phyloP scores from a whole-genome alignment of 1,284 basidiomycete species.

The Cryptococcus deneoformans region DNA sequence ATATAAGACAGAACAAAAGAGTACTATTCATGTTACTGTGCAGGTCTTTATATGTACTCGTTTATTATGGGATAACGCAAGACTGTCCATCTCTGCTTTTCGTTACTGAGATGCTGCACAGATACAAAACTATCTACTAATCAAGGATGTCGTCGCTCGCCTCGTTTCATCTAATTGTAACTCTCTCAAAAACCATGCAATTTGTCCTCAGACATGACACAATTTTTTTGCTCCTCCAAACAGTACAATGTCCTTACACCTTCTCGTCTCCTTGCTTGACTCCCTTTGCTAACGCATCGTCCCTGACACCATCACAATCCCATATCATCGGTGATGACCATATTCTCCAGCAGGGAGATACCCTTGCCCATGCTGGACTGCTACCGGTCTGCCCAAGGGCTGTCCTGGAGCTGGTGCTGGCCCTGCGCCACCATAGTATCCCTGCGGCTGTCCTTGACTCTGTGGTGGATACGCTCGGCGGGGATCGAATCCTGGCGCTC shows the following conservation, averaged over 20 bases:
- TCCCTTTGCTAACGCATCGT: background rate
- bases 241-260: background rate
- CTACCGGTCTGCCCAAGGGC: background rate
- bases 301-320: background rate
- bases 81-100: conserved; percentile 1
- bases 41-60: too few relatives aligned
- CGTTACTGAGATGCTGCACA: background rate
- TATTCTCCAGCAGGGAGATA: background rate
- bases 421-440: background rate
- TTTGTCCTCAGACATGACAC: background rate
- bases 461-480: background rate
- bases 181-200: background rate
- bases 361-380: conserved; percentile 1
- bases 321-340: conserved; percentile 1
- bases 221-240: too few relatives aligned
- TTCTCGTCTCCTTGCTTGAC: background rate
- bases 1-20: too few relatives aligned
- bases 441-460: background rate
- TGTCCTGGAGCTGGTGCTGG: background rate
- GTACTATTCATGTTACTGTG: too few relatives aligned
- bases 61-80: background rate
- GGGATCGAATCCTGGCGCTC: background rate
- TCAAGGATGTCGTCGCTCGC: background rate
- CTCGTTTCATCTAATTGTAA: background rate
- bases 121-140: background rate